Percentiles rank a stretch among this genome's conserved stretches.
These are phyloP conservation scores for Candolleomyces aberdarensis DNA, from an alignment of 768 basidiomycete species.

Conservation along the genomic window DNA sequence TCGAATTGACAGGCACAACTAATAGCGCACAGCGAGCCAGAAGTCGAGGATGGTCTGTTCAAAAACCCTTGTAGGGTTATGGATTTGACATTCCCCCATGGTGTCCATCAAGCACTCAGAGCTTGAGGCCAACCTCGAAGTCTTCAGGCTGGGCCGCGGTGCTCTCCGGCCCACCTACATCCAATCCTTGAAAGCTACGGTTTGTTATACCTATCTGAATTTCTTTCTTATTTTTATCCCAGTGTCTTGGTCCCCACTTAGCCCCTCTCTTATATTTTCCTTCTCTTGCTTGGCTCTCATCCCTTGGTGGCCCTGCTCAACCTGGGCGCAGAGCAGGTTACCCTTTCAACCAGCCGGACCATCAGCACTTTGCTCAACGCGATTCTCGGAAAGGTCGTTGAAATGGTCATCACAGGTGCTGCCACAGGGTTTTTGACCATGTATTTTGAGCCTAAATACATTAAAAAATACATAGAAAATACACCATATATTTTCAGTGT, in stretches of 20 bases:
- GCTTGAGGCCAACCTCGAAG: too few relatives aligned
- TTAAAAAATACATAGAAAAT: too few relatives aligned
- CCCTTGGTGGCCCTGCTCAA: conserved; percentile 50
- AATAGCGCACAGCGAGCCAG: too few relatives aligned
- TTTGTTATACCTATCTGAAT: conserved; percentile 37
- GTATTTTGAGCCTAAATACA: too few relatives aligned
- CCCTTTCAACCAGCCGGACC: conserved; percentile 43
- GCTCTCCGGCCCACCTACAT: conserved; percentile 33
- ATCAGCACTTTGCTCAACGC: conserved; percentile 55
- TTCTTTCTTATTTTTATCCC: conserved; percentile 47
- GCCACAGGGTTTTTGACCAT: too few relatives aligned
- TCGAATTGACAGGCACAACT: too few relatives aligned
- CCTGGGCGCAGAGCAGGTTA: conserved; percentile 52
- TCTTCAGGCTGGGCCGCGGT: conserved; percentile 27
- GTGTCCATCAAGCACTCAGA: too few relatives aligned
- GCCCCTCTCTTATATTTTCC: conserved; percentile 43
- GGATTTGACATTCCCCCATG: too few relatives aligned
- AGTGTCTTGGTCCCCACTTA: conserved; percentile 46
- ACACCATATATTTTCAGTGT: too few relatives aligned
- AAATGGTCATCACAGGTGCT: conserved; percentile 49
- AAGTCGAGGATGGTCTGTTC: too few relatives aligned
- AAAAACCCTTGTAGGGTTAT: too few relatives aligned
- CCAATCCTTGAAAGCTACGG: conserved; percentile 26
- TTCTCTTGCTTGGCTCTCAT: conserved; percentile 48
- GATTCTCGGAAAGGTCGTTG: conserved; percentile 49